Percentiles rank a stretch among this genome's conserved stretches.
Evolutionary conservation across 768 basidiomycete genomes (phyloP).

Genomic region (Galerina sulciceps): DNA sequence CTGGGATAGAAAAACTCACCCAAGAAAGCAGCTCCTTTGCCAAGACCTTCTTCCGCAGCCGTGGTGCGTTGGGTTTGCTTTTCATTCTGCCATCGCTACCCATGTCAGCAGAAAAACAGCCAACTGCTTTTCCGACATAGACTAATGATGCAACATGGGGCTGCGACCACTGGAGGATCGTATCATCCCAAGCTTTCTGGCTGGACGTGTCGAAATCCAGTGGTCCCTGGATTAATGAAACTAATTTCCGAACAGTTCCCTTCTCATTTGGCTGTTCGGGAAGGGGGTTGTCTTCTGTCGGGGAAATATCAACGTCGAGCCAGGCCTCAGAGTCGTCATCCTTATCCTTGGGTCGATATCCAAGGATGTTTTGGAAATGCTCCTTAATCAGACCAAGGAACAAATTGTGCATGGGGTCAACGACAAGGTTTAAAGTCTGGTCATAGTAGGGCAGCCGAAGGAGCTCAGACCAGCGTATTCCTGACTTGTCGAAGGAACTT

Average conservation of each 20-base stretch:
- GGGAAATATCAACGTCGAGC: not conserved
- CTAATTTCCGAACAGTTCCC: too few relatives aligned
- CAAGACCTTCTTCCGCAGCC: too few relatives aligned
- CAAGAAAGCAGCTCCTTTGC: too few relatives aligned
- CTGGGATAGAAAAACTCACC: too few relatives aligned
- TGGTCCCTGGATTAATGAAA: too few relatives aligned
- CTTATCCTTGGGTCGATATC: not conserved
- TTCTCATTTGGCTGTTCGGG: too few relatives aligned
- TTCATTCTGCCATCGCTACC: too few relatives aligned
- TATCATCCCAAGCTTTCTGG: too few relatives aligned
- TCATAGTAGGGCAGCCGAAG: slow-evolving; percentile 45
- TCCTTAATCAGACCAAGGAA: slow-evolving; percentile 35
- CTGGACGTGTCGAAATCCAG: too few relatives aligned
- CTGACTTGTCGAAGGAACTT: not conserved
- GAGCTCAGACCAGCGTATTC: slow-evolving; percentile 28
- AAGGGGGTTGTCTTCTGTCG: not conserved
- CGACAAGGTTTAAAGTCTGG: slow-evolving; percentile 27
- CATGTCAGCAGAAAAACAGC: not conserved
- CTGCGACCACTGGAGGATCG: too few relatives aligned
- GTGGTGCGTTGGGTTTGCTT: too few relatives aligned
- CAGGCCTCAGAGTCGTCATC: not conserved
- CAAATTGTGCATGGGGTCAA: slow-evolving; percentile 47
- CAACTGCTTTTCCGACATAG: not conserved
- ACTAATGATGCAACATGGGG: not conserved
- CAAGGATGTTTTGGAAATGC: slow-evolving; percentile 30